Evolutionary conservation across 495 filamentous ascomycete species (phyloP), one percentile per base, ranked within the genome.

Genomic region (Penicillium dipodomyicola): DNA sequence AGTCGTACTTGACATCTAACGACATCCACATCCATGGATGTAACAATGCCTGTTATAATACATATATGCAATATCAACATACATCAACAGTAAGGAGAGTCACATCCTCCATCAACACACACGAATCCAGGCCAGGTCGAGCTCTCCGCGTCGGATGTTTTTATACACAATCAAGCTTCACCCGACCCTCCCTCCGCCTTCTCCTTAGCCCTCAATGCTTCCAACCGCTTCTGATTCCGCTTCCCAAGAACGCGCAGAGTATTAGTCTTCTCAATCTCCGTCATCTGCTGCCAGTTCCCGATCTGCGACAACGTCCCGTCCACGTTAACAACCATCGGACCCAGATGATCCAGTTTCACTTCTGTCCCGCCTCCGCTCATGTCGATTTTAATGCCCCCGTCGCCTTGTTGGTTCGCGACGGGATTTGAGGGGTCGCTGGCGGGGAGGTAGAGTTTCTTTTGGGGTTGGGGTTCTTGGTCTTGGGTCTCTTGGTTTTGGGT

Each of bases 251-350:
- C 69, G 35, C 85, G 74, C 63, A 88, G 52, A 43, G 85, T 86
- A 66, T 81, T 86, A 59, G 78, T 64, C 58, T 75, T 72, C 72
- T 88, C 85, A 23, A 82, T 77, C 17, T 81, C 84, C 12, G 78
- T 72, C 86, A 89, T 87, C 61, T 84, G 72, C 29, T 68, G 73
- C 86, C 86, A 89, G 70, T 89, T 89, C 54, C 77, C 62, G 57
- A 89, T 85, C 19, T 84, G 80, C 60, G 82, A 81, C 33, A 87
- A 65, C 19, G 82, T 81, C 14, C 86, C 86, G 69, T 89, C 84
- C 37, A 74, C 65, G 61, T 85, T 85, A n/a, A 89, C 82, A 1
- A 89, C 83, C 68, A 88, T 78, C 3, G 86, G 86, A 0, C 86
- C 86, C 0, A 89, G 67, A 52, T 81, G 75, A 64, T 86, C 83